Percentiles rank a stretch among this genome's conserved stretches.
Conservation (phyloP, 176 grass and related monocot species). For the Microstegium vimineum region DNA sequence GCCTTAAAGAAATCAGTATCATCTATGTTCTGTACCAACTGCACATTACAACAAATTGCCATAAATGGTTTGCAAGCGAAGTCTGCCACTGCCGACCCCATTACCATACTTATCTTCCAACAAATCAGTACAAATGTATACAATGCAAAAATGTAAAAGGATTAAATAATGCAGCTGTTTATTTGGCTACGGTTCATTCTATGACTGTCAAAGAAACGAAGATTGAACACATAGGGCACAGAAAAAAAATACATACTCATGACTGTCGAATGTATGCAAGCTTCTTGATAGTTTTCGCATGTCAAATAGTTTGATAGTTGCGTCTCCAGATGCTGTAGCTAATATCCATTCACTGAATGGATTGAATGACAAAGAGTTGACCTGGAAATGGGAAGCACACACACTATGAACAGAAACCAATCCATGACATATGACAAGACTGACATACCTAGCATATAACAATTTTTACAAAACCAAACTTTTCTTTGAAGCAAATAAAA, state of each 20-base stretch:
- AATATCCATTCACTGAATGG: conserved; percentile 97
- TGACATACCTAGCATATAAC: neutral
- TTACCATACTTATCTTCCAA: neutral
- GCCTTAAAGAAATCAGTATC: neutral
- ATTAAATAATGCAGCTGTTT: neutral
- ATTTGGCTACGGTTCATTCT: neutral
- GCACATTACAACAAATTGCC: neutral
- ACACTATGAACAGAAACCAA: conserved; percentile 17
- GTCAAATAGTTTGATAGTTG: conserved; percentile 83
- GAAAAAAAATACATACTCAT: conserved; percentile 53
- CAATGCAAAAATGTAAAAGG: too few species aligned
- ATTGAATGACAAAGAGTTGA: conserved; percentile 93
- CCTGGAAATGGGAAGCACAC: conserved; percentile 29
- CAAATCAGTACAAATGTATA: too few species aligned
- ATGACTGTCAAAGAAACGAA: neutral
- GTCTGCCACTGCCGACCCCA: neutral
- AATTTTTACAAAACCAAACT: neutral
- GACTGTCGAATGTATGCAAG: conserved; percentile 76
- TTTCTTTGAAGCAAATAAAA: neutral
- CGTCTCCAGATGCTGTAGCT: conserved; percentile 86
- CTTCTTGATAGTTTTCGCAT: conserved; percentile 68
- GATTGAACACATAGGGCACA: neutral
- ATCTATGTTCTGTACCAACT: neutral
- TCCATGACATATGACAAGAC: neutral
- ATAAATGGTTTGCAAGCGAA: neutral